These are phyloP conservation scores for Samsoniella hepiali DNA, from an alignment of 2,329 filamentous ascomycete genomes.

Conservation along the genomic window DNA sequence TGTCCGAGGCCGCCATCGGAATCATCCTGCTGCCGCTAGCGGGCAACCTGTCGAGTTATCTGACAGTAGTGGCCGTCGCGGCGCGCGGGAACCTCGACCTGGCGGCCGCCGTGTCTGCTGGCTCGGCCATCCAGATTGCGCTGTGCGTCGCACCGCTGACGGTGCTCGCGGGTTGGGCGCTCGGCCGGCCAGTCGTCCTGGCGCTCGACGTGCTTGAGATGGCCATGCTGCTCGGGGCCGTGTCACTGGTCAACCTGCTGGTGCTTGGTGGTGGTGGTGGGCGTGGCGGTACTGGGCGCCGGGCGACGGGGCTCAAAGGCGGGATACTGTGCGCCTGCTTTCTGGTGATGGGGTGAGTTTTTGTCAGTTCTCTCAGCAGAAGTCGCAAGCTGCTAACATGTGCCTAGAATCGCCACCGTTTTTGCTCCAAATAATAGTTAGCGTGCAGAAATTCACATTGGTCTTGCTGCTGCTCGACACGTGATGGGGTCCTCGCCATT, in stretches of 20 bases:
- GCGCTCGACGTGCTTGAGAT: slow-evolving; percentile 76
- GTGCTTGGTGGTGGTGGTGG: slow-evolving; percentile 37
- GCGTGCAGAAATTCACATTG: background rate
- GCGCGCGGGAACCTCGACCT: slow-evolving; percentile 57
- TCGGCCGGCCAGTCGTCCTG: slow-evolving; percentile 56
- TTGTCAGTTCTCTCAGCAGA: too few species aligned
- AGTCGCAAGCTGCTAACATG: background rate
- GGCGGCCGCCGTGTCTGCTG: slow-evolving; percentile 54
- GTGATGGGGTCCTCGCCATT: background rate
- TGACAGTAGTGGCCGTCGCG: slow-evolving; percentile 54
- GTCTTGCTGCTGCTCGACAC: background rate
- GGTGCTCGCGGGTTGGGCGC: slow-evolving; percentile 57
- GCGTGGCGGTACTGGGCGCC: slow-evolving; percentile 54
- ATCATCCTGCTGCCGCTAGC: slow-evolving; percentile 61
- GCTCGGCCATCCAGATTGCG: slow-evolving; percentile 59
- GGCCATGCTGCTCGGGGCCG: slow-evolving; percentile 66
- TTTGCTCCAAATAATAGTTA: background rate
- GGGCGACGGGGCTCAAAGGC: slow-evolving; percentile 49
- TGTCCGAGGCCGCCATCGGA: slow-evolving; percentile 58
- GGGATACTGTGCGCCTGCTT: slow-evolving; percentile 53
- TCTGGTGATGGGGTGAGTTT: slow-evolving; percentile 45
- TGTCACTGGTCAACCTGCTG: slow-evolving; percentile 72
- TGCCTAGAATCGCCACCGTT: background rate
- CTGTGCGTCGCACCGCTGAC: slow-evolving; percentile 59
- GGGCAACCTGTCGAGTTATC: slow-evolving; percentile 58